These are phyloP conservation scores for Pedinophyceae sp. DNA, from an alignment of 139 green algal genomes.

Conservation along the genomic window DNA sequence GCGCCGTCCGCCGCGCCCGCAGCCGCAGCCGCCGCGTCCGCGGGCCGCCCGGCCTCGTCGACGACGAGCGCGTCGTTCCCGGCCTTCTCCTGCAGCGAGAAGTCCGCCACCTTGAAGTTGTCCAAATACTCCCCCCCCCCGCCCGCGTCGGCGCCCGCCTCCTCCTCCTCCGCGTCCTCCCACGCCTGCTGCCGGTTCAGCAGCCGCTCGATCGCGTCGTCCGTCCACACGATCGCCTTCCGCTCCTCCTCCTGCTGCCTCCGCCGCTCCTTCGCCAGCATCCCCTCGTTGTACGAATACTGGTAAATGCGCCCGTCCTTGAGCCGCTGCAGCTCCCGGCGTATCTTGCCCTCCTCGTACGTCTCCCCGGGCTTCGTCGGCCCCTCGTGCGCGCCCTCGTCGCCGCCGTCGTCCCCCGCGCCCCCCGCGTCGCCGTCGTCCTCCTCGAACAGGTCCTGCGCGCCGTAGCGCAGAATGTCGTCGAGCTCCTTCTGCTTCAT, in stretches of 20 bases:
- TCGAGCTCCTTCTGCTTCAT: constrained; percentile 64
- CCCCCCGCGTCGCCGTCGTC: background rate
- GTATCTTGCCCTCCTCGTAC: constrained; percentile 4
- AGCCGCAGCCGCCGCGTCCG: too few species aligned
- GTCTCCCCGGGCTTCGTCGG: constrained; percentile 1
- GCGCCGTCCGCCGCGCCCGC: too few species aligned
- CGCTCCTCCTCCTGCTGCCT: constrained; percentile 10
- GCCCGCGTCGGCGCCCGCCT: too few species aligned
- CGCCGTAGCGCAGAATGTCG: constrained; percentile 56
- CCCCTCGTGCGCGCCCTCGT: background rate
- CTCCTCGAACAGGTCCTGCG: constrained; percentile 15
- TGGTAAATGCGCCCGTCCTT: too few species aligned
- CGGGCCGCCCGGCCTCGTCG: too few species aligned
- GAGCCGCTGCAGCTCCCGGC: background rate
- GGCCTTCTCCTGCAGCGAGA: too few species aligned
- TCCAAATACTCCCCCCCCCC: too few species aligned
- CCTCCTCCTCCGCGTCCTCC: background rate
- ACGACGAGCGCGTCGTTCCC: too few species aligned
- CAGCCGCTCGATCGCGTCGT: constrained; percentile 45
- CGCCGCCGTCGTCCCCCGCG: background rate
- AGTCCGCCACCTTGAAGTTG: too few species aligned
- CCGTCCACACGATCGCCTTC: constrained; percentile 54
- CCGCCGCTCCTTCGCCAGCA: background rate
- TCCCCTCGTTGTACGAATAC: too few species aligned
- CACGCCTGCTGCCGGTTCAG: constrained; percentile 31